Base-by-base conservation (phyloP, 2,329 filamentous ascomycete genomes). In the Fusarium brevicatenulatum region DNA sequence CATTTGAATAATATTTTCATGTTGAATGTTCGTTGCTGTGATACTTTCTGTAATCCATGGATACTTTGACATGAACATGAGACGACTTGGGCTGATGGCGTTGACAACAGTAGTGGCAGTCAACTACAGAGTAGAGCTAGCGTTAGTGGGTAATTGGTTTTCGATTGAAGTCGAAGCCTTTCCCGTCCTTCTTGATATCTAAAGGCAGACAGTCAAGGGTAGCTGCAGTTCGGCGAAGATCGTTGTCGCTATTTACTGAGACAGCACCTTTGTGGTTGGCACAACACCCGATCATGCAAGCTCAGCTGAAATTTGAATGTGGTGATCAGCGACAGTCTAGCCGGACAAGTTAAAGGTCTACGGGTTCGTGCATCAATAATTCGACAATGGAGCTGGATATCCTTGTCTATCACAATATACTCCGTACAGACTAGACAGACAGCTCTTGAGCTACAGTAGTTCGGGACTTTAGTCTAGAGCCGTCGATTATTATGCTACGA, bases 301-400 rank as follows among this genome's bases (percentile, higher is more conserved):
- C 50, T 46, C 40, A 75, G 70, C 64, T 25, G 25, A n/a, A n/a
- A n/a, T n/a, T n/a, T 76, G 73, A 71, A 70, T 49, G 34, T 62
- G 57, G 53, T 63, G 69, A 66, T 70, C 30, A 55, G n/a, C 43
- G 40, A 21, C 36, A 18, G 16, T 46, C 43, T 43, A 63, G 47
- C 68, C 50, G 53, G 30, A 15, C 49, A 56, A 57, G 61, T 57
- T 46, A 19, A 52, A 52, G 42, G 36, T n/a, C 42, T 32, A 32
- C 57, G 28, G 42, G 57, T 50, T 37, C 30, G 65, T 61, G 54
- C 68, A 39, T 70, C 55, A 49, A 46, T 42, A 52, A 65, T 42
- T 60, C 40, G 46, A 58, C n/a, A 28, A 50, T 36, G 23, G 23
- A 58, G 52, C 55, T 63, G 46, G 37, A 44, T 15, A 49, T 21